These are phyloP conservation scores for Mariannaea elegans DNA, from an alignment of 2,329 filamentous ascomycete species.

Conservation along the genomic window DNA sequence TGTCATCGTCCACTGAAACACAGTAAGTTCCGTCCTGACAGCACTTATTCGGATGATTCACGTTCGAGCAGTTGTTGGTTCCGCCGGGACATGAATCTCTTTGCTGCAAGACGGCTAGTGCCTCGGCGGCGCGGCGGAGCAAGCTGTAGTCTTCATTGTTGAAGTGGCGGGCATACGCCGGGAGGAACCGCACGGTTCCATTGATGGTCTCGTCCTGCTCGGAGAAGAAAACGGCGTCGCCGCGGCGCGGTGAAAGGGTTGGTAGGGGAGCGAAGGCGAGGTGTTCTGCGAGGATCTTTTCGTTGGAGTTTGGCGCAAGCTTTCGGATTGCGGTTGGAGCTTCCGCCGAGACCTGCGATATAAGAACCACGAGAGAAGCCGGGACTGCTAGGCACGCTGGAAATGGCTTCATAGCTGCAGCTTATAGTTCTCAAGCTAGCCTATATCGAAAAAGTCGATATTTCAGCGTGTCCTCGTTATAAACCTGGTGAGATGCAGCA, in stretches of 20 bases:
- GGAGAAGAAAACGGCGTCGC: slow-evolving; percentile 41
- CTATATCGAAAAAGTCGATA: not conserved
- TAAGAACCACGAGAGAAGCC: slow-evolving; percentile 56
- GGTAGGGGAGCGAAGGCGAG: slow-evolving; percentile 57
- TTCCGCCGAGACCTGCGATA: slow-evolving; percentile 48
- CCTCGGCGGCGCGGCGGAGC: slow-evolving; percentile 56
- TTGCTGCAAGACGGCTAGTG: slow-evolving; percentile 58
- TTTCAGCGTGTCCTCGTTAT: not conserved
- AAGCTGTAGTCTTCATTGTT: slow-evolving; percentile 39
- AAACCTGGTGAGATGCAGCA: not conserved
- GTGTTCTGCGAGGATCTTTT: slow-evolving; percentile 79
- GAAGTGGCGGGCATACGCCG: slow-evolving; percentile 62
- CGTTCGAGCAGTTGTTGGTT: slow-evolving; percentile 70
- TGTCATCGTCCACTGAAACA: slow-evolving; percentile 68
- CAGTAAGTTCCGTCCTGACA: slow-evolving; percentile 74
- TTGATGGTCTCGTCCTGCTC: slow-evolving; percentile 38
- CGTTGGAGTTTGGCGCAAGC: slow-evolving; percentile 73
- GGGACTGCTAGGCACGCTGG: slow-evolving; percentile 50
- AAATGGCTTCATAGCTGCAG: slow-evolving; percentile 50
- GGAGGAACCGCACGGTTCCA: slow-evolving; percentile 47
- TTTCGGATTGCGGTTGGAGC: slow-evolving; percentile 73
- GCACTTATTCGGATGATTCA: slow-evolving; percentile 76
- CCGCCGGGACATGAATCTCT: slow-evolving; percentile 74
- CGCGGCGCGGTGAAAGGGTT: slow-evolving; percentile 39
- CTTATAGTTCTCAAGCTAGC: not conserved